Evolutionary conservation across 164 flowering plant genomes (phyloP).

Genomic region (Stephania yunnanensis): DNA sequence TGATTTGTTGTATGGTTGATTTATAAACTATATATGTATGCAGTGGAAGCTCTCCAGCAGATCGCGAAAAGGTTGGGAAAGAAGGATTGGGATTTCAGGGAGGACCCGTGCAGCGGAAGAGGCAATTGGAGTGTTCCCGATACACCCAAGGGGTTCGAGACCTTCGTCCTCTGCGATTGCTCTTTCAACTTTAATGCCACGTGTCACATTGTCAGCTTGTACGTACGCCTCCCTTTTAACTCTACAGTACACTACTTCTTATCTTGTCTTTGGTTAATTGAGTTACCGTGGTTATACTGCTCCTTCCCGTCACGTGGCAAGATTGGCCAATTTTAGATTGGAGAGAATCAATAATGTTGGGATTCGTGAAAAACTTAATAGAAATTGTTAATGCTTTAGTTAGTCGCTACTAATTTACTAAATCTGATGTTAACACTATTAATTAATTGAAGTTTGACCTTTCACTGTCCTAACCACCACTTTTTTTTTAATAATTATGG

Average conservation of each 20-base stretch:
- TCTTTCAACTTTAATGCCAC: conserved; percentile 33
- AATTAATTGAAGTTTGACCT: neutral
- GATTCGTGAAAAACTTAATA: neutral
- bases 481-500: too few relatives aligned
- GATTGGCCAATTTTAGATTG: neutral
- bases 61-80: conserved; percentile 51
- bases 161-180: conserved; percentile 53
- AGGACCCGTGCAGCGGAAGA: conserved; percentile 17
- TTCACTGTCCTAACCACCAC: too few relatives aligned
- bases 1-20: neutral
- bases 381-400: too few relatives aligned
- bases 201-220: conserved; percentile 62
- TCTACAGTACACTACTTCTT: neutral
- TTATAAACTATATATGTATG: neutral
- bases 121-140: conserved; percentile 31
- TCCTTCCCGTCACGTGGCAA: neutral
- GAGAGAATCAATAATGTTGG: neutral
- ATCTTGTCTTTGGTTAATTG: too few relatives aligned
- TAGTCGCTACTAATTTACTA: too few relatives aligned
- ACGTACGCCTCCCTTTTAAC: neutral
- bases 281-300: neutral
- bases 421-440: neutral
- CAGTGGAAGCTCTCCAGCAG: conserved; percentile 54
- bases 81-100: conserved; percentile 42
- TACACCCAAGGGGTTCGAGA: conserved; percentile 35